phyloP scores from a whole-genome alignment of 2,329 filamentous ascomycete species.

The Trichophyton rubrum region DNA sequence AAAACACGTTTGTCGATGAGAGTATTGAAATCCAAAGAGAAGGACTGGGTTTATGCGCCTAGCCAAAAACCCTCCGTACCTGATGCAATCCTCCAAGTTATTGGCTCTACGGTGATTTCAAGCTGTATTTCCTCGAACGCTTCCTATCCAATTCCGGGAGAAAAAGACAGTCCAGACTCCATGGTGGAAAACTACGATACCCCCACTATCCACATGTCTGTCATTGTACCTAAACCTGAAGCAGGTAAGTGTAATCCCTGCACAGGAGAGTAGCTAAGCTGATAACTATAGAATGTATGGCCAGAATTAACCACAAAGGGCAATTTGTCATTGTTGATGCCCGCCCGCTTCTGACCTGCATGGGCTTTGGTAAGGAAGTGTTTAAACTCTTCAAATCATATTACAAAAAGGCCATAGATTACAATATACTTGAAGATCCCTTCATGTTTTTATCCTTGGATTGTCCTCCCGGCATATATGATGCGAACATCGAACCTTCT shows the following conservation, averaged over 20 bases:
- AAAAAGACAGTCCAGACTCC: not conserved
- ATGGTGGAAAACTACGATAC: not conserved
- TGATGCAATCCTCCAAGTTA: constrained; percentile 45
- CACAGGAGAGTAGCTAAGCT: not conserved
- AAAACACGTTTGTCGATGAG: constrained; percentile 10
- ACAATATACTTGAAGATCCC: constrained; percentile 33
- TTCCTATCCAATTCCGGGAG: not conserved
- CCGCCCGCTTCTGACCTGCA: constrained; percentile 40
- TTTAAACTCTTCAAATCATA: constrained; percentile 39
- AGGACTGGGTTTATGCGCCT: constrained; percentile 29
- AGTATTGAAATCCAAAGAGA: not conserved
- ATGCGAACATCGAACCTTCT: constrained; percentile 50
- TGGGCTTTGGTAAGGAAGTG: constrained; percentile 44
- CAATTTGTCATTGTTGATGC: constrained; percentile 47
- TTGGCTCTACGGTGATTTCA: constrained; percentile 41
- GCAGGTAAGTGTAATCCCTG: constrained; percentile 20
- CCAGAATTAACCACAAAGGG: constrained; percentile 24
- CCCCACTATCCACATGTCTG: constrained; percentile 13
- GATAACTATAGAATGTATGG: constrained; percentile 21
- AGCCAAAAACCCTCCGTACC: constrained; percentile 33
- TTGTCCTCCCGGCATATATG: constrained; percentile 45
- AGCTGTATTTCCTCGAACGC: constrained; percentile 32
- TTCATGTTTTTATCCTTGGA: constrained; percentile 45
- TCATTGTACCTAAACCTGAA: constrained; percentile 38
- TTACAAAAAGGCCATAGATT: constrained; percentile 24